phyloP scores from a whole-genome alignment of 208 protist genomes.

The Vickermania ingenoplastis region DNA sequence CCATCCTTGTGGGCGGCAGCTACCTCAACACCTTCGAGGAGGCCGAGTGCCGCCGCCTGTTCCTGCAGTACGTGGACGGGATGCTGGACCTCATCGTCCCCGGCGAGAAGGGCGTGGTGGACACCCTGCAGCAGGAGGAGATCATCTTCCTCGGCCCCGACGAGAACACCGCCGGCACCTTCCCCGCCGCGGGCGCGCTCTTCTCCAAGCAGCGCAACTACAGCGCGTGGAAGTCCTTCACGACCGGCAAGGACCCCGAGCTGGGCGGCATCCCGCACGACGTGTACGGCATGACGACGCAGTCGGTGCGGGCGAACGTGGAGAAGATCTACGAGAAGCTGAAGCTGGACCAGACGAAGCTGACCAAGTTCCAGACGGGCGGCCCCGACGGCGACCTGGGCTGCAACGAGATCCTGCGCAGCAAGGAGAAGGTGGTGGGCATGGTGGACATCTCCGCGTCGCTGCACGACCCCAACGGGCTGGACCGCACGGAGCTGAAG shows the following conservation, averaged over 20 bases:
- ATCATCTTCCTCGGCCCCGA: constrained; percentile 96
- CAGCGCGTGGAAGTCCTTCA: constrained; percentile 93
- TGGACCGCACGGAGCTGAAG: constrained; percentile 79
- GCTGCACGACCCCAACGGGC: constrained; percentile 89
- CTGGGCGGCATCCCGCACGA: constrained; percentile 94
- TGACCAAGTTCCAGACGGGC: constrained; percentile 94
- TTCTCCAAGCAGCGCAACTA: constrained; percentile 81
- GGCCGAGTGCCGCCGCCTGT: constrained; percentile 61
- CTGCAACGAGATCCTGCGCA: constrained; percentile 93
- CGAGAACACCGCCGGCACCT: constrained; percentile 90
- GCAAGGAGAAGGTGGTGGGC: constrained; percentile 86
- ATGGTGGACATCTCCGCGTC: constrained; percentile 93
- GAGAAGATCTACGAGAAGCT: constrained; percentile 81
- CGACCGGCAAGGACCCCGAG: constrained; percentile 90
- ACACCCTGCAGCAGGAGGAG: constrained; percentile 74
- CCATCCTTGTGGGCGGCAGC: constrained; percentile 72
- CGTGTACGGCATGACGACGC: constrained; percentile 94
- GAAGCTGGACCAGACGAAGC: constrained; percentile 65
- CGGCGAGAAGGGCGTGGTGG: constrained; percentile 64
- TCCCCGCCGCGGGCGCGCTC: constrained; percentile 57
- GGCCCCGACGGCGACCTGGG: constrained; percentile 95
- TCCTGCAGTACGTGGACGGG: constrained; percentile 92
- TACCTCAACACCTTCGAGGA: constrained; percentile 71
- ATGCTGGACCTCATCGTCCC: constrained; percentile 90
- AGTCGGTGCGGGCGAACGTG: constrained; percentile 91